phyloP scores from a whole-genome alignment of 2,329 filamentous ascomycete species.

The Arthroderma sp. region DNA sequence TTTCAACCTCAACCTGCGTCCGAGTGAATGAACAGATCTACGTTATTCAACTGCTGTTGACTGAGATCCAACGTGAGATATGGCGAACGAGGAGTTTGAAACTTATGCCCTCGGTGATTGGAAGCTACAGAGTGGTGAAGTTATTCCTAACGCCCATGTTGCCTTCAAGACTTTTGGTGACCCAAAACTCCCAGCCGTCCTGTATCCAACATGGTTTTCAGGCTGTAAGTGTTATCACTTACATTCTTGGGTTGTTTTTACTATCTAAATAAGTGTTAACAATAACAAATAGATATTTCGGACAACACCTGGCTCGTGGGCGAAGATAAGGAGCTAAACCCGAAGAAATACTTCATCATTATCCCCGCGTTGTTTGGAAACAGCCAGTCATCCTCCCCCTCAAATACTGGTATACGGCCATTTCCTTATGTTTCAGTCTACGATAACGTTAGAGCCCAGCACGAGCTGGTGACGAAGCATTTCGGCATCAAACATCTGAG shows the following conservation, averaged over 20 bases:
- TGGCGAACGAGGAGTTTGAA: constrained; percentile 27
- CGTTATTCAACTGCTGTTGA: neutral
- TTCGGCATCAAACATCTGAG: constrained; percentile 47
- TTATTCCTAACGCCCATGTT: constrained; percentile 51
- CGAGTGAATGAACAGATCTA: neutral
- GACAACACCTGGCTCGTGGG: constrained; percentile 68
- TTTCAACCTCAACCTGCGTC: no score
- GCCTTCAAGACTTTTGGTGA: constrained; percentile 67
- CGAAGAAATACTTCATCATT: constrained; percentile 54
- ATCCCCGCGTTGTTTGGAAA: constrained; percentile 58
- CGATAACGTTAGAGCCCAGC: constrained; percentile 56
- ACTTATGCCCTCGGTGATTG: constrained; percentile 52
- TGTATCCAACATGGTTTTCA: constrained; percentile 69
- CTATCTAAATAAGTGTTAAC: no score
- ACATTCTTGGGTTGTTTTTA: neutral
- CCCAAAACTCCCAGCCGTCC: constrained; percentile 47
- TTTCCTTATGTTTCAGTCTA: constrained; percentile 54
- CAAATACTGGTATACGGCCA: constrained; percentile 43
- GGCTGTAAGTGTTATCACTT: constrained; percentile 31
- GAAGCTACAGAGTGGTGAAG: constrained; percentile 50
- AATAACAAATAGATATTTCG: constrained; percentile 36
- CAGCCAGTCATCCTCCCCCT: constrained; percentile 54
- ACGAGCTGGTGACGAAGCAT: constrained; percentile 51
- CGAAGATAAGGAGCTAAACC: constrained; percentile 49
- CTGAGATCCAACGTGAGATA: neutral